Base-by-base conservation (phyloP, 495 filamentous ascomycete genomes). In the Mycothermus thermophilus region DNA sequence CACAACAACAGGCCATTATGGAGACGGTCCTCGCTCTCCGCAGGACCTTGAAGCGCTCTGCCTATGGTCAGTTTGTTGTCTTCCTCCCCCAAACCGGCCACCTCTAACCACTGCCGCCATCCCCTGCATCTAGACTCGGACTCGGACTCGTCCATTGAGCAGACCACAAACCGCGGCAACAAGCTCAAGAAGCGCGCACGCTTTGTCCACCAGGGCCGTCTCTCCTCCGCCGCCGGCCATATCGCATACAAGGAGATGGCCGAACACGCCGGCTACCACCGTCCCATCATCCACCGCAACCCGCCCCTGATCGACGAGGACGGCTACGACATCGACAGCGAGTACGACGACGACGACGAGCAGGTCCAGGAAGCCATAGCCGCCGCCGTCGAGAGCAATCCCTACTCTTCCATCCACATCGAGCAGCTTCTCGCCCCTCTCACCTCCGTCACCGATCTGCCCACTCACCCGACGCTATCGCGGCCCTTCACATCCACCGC, bases 391-490 rank as follows among this genome's bases (percentile, higher is more conserved):
- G 84, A 87, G 45, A 75, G 80, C 30, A 80, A 93, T 47, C 84
- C 85, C 11, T 93, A 92, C 44, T 70, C 77, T 16, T 79, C 79
- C 12, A 73, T 95, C 27, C 74, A 71, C 27, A 64, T 93, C 33
- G 87, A 94, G 64, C 68, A 82, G 34, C 70, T 95, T 26, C 72
- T 99, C 9, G 80, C 80, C 26, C 90, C 90, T 16, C 60, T 96
- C 33, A 92, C 84, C 35, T 70, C 84, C 35, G 79, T 85, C 15
- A 80, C 85, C 32, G 83, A 93, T 53, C 69, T 99, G 21, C 75
- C 83, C 3, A 67, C 59, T 24, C 90, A 99, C 50, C 86, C 86
- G 41, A 79, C 82, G 3, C 55, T 94, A 33, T 85, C 85, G 21
- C 69, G 76, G 46, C 72, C 87, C 1, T 96, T 92, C 58, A 79